phyloP scores from a whole-genome alignment of 2,329 filamentous ascomycete genomes.

The Chaetomium olivaceum region DNA sequence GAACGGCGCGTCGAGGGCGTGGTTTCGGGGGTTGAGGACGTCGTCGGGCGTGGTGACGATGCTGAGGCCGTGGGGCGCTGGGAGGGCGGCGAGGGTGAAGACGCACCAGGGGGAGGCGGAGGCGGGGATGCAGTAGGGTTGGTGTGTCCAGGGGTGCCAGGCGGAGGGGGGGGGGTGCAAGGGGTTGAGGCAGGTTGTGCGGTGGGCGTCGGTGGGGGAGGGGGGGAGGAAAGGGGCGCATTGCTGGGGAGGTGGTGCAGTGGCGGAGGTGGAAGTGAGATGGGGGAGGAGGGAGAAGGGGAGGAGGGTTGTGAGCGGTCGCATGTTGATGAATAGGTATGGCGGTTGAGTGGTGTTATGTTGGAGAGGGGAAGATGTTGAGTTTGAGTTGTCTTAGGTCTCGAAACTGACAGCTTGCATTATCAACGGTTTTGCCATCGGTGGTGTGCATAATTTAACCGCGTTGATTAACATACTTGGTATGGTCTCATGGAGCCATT shows the following conservation, averaged over 20 bases:
- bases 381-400: too few species aligned
- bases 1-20: slow-evolving; percentile 25
- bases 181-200: slow-evolving; percentile 12
- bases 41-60: slow-evolving; percentile 41
- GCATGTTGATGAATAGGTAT: not conserved
- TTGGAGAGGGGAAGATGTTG: not conserved
- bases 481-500: not conserved
- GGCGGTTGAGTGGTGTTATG: not conserved
- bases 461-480: not conserved
- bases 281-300: not conserved
- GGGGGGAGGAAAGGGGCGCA: slow-evolving; percentile 1
- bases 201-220: not conserved
- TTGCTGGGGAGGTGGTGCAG: not conserved
- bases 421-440: not conserved
- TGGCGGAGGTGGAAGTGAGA: not conserved
- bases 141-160: slow-evolving; percentile 36
- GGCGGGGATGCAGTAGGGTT: slow-evolving; percentile 28
- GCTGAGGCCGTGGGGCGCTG: slow-evolving; percentile 37
- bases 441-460: not conserved
- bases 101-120: slow-evolving; percentile 32
- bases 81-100: slow-evolving; percentile 32
- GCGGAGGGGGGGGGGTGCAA: slow-evolving; percentile 8
- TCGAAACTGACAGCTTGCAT: not conserved
- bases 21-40: slow-evolving; percentile 33
- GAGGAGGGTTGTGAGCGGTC: not conserved